Base-by-base conservation (phyloP, 257 asterid species). In the Solanum paucissectum region DNA sequence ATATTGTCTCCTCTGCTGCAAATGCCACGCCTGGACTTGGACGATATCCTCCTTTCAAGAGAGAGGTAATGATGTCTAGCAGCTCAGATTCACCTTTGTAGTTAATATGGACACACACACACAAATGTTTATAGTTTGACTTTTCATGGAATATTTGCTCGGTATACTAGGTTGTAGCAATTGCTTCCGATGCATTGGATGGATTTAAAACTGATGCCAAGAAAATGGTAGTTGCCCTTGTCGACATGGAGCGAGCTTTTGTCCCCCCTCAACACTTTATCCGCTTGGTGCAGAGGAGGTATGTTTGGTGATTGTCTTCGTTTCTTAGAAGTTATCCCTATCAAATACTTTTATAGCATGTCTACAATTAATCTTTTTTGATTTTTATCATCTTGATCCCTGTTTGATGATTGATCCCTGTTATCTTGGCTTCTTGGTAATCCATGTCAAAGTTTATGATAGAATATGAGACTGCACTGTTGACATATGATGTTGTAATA, bases 21-120 rank as follows among this genome's bases (percentile, higher is more conserved):
- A 97, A 96, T 90, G 95, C 97, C 84, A 97, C 99, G 37, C 98
- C 99, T 29, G 99, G 99, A 89, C 99, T 97, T 79, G 99, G 99
- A 88, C 94, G 98, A 92, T 97, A 96, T 90, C 99, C 99, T 89
- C 98, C 98, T 89, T 97, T 97, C 89, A 97, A 97, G 94, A 90
- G 99, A 89, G 99, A 96, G 98, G 99, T 95, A 87, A 75, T 37
- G 75, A 36, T 82, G 85, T 40, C 71, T 85, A 46, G 86, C 82
- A 64, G 81, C 77, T 69, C 73, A 49, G 69, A 69, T 62, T 69
- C 44, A 25, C 13, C 69, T 38, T 52, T n/a, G 18, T 52, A 55
- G 36, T 36, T 36, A 18, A 13, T 7, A 83, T 33, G 25, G 49
- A 29, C 9, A 46, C 38, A 14, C 16, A 8, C 9, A 33, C 33